A percentile compares a stretch with the other conserved stretches of the same genome.
phyloP scores from a whole-genome alignment of 306 rosid species.

The Ormosia semicastrata region DNA sequence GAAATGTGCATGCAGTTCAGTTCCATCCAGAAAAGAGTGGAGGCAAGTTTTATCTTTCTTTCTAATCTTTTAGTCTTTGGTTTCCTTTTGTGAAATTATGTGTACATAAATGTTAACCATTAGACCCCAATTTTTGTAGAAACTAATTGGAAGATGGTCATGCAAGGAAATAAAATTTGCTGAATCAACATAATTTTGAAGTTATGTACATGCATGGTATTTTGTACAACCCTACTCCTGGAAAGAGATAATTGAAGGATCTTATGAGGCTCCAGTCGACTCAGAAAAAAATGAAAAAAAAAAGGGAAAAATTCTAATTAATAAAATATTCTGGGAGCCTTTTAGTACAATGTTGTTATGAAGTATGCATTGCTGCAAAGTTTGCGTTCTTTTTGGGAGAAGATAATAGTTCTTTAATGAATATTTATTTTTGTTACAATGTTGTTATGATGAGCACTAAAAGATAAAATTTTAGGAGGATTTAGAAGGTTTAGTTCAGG shows the following conservation, averaged over 20 bases:
- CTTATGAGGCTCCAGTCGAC: background rate
- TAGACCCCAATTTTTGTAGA: background rate
- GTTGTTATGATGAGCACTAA: no score
- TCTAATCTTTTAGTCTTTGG: background rate
- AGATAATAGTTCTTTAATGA: no score
- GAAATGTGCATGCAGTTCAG: conserved; percentile 96
- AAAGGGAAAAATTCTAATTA: no score
- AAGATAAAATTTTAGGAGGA: no score
- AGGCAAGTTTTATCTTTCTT: conserved; percentile 58
- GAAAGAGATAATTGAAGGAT: background rate
- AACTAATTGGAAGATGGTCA: background rate
- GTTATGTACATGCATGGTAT: background rate
- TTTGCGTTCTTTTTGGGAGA: no score
- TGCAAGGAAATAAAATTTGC: background rate
- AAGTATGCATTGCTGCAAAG: background rate
- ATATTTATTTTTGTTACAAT: no score
- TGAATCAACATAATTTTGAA: background rate
- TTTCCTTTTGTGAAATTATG: background rate
- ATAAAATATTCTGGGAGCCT: no score
- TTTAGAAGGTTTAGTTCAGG: no score
- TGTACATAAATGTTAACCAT: background rate
- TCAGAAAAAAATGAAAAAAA: background rate
- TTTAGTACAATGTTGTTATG: background rate
- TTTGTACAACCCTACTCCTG: background rate
- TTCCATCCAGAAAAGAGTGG: conserved; percentile 99